phyloP scores from a whole-genome alignment of 352 stramenopile genomes.

The Phytophthora constricta region DNA sequence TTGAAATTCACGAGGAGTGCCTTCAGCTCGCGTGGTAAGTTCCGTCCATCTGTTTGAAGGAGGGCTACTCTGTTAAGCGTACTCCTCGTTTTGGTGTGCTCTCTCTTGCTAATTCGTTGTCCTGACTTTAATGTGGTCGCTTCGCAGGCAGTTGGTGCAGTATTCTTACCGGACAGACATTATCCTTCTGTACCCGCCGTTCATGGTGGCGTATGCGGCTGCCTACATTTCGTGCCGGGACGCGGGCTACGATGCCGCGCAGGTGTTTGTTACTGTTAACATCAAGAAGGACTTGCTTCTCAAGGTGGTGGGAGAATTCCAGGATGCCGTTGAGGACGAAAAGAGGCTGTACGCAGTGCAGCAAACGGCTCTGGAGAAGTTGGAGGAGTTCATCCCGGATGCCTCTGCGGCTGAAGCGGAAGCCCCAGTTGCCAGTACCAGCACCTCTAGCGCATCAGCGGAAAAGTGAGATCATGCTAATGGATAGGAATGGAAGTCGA shows the following conservation, averaged over 20 bases:
- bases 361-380: slow-evolving; percentile 61
- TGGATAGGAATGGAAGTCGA: not conserved
- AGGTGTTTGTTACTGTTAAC: slow-evolving; percentile 83
- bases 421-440: slow-evolving; percentile 1
- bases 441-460: not conserved
- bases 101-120: not conserved
- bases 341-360: slow-evolving; percentile 76
- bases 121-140: not conserved
- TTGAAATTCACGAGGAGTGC: slow-evolving; percentile 87
- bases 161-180: slow-evolving; percentile 91
- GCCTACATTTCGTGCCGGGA: slow-evolving; percentile 83
- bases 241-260: slow-evolving; percentile 73
- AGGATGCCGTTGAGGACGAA: slow-evolving; percentile 77
- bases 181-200: slow-evolving; percentile 84
- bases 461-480: slow-evolving; percentile 42
- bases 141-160: slow-evolving; percentile 79
- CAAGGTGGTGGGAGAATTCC: slow-evolving; percentile 83
- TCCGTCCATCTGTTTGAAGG: not conserved
- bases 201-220: slow-evolving; percentile 89
- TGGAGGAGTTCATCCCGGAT: slow-evolving; percentile 88
- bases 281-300: slow-evolving; percentile 83
- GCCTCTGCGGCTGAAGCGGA: slow-evolving; percentile 45
- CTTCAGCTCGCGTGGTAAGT: slow-evolving; percentile 83
- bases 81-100: not conserved
- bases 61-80: not conserved